A percentile compares a stretch with the other conserved stretches of the same genome.
Evolutionary conservation across 352 stramenopile species (phyloP).

Genomic region (Albugo laibachii): DNA sequence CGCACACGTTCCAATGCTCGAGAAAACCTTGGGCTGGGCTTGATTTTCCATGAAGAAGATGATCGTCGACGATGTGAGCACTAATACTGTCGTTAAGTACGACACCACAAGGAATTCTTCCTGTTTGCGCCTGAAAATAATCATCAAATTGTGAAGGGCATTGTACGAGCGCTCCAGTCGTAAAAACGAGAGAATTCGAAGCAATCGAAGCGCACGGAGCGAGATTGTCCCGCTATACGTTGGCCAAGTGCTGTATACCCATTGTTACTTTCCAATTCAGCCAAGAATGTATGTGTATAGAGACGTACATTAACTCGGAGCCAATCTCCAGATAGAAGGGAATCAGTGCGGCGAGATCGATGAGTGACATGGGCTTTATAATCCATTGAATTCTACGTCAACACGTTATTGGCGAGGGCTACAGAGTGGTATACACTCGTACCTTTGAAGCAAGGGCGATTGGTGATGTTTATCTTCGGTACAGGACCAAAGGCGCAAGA

Average conservation of each 20-base stretch:
- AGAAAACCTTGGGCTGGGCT: constrained; percentile 53
- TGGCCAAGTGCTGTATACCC: constrained; percentile 12
- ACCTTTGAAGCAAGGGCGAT: constrained; percentile 33
- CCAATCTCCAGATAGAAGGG: constrained; percentile 72
- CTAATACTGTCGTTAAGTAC: constrained; percentile 57
- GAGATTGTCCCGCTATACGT: constrained; percentile 37
- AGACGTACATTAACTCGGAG: constrained; percentile 22
- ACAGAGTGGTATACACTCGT: neutral
- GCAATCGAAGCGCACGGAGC: constrained; percentile 38
- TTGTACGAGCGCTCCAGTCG: constrained; percentile 59
- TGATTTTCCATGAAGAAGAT: constrained; percentile 76
- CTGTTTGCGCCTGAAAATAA: constrained; percentile 53
- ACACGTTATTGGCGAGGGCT: neutral
- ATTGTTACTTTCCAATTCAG: neutral
- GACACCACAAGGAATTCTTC: constrained; percentile 59
- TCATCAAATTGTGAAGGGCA: constrained; percentile 52
- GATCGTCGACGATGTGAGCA: constrained; percentile 65
- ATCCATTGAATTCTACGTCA: constrained; percentile 28
- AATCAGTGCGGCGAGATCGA: constrained; percentile 51
- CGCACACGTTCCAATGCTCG: constrained; percentile 45
- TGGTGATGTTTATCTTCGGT: constrained; percentile 49
- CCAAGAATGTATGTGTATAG: neutral
- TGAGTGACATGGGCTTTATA: constrained; percentile 53
- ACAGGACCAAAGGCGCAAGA: constrained; percentile 59
- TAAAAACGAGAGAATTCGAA: constrained; percentile 66